Evolutionary conservation across 2,329 filamentous ascomycete species (phyloP), one percentile per base, ranked within the genome.

Genomic region (Trichophyton mentagrophytes): DNA sequence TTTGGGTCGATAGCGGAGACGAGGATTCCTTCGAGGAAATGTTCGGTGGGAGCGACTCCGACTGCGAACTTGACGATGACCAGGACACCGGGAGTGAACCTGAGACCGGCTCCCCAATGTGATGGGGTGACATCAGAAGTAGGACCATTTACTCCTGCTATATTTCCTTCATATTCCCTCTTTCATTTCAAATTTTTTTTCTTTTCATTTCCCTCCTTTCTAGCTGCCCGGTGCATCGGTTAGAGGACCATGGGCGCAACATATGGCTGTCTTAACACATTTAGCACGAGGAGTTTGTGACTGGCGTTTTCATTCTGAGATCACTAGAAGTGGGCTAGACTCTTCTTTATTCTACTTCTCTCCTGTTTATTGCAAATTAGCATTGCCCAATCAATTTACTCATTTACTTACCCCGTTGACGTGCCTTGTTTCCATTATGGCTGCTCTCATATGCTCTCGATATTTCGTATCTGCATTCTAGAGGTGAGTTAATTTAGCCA

Each of bases 1-100:
- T 95, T 71, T 93, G 89, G 87, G 84, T 82, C 38, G 87, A 89
- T 71, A 85, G 83, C 56, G 88, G 88, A 62, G 72, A 71, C 66
- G 81, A 88, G 66, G 87, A 89, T 66, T 83, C 88, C 33, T 42
- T 46, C 59, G 87, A 89, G 66, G 83, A 88, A 60, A 87, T 91
- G 66, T 90, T 91, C 72, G 87, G 85, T 8, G 86, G 86, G 15
- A 89, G 86, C 67, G 87, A 89, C 66, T 79, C 77, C 6, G 51
- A 55, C 7, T 33, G 51, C 3, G 78, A 80, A 59, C 68, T 74
- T 61, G 75, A 74, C 38, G 74, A 74, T 33, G 74, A 76, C 11
- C 68, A 71, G 59, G 75, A 74, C 46, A 80, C 82, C 36, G 85
- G 85, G 9, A 81, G 83, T 49, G 80, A 83, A 30, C 65, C 67